Evolutionary conservation across 1,284 basidiomycete species (phyloP), one percentile per base, ranked within the genome.

Genomic region (Inonotus obliquus): DNA sequence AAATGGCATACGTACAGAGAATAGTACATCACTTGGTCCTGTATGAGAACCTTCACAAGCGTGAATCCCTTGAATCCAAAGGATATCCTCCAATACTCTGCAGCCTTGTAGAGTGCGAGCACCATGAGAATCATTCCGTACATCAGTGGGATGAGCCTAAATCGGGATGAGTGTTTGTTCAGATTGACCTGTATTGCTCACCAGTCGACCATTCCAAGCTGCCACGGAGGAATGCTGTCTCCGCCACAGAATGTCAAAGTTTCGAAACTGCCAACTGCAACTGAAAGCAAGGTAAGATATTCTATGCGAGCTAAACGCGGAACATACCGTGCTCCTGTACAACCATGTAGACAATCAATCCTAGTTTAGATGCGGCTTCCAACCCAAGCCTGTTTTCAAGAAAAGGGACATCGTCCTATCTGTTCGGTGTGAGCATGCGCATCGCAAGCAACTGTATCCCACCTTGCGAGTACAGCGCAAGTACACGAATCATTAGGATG

Each of bases 381-480:
- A 55, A 9, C 14, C 9, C 19, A 23, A 55, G 21, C 37, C 39
- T 4, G 21, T 17, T 6, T 41, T 25, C 13, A 55, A 23, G 14
- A 2, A 23, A 1, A 55, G 19, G 17, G 54, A 39, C 19, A 55
- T 9, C n/a, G 21, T 17, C 17, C 54, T 55, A 21, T 38, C 13
- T 32, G 19, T 37, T 19, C 23, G 39, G 13, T 23, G 39, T 44
- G 41, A 44, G 41, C 41, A 44, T 25, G 41, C 14, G 14, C 41
- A 17, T 44, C 41, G 11, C 6, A 17, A 11, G 10, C 23, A 55
- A 11, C n/a, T 11, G 6, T 25, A 5, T 2, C 54, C 13, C 19
- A 41, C 54, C 54, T 55, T 41, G 37, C 5, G 37, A 55, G n/a
- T 47, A 60, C 9, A 60, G 52, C 38, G 59, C 59, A 32, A 60